phyloP scores from a whole-genome alignment of 176 grass and related monocot genomes.

The Aegilops longissima region DNA sequence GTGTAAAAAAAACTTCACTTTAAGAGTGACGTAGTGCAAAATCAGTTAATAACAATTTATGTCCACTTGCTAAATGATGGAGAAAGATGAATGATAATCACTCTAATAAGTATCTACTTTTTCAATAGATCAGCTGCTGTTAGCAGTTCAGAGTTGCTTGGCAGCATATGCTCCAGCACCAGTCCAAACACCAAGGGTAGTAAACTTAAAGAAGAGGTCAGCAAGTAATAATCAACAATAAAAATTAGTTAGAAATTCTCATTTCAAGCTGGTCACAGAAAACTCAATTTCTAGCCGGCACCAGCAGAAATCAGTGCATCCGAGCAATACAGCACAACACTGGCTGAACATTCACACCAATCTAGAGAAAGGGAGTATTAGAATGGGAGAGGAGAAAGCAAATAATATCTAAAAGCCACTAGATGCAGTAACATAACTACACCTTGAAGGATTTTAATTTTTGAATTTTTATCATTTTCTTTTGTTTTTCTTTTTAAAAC shows the following conservation, averaged over 20 bases:
- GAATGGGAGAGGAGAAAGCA: background rate
- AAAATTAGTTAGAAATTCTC: background rate
- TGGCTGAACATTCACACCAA: background rate
- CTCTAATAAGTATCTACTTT: background rate
- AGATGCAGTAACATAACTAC: too few species aligned
- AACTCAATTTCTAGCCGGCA: background rate
- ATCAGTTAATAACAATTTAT: background rate
- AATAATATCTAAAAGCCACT: background rate
- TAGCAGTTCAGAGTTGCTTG: background rate
- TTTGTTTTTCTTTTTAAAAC: too few species aligned
- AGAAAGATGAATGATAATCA: background rate
- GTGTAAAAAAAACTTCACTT: background rate
- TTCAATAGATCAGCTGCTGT: background rate
- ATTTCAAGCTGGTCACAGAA: background rate
- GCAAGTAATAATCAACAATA: conserved; percentile 4
- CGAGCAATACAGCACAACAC: background rate
- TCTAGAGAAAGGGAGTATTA: background rate
- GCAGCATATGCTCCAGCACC: background rate
- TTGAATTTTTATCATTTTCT: too few species aligned
- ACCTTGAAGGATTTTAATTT: too few species aligned
- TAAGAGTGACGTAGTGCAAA: background rate
- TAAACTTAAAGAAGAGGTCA: background rate
- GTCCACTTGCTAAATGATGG: background rate
- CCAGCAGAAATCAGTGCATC: background rate
- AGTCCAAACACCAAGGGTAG: conserved; percentile 5